Conservation (phyloP, 2,329 filamentous ascomycete genomes). For the Biscogniauxia mediterranea region DNA sequence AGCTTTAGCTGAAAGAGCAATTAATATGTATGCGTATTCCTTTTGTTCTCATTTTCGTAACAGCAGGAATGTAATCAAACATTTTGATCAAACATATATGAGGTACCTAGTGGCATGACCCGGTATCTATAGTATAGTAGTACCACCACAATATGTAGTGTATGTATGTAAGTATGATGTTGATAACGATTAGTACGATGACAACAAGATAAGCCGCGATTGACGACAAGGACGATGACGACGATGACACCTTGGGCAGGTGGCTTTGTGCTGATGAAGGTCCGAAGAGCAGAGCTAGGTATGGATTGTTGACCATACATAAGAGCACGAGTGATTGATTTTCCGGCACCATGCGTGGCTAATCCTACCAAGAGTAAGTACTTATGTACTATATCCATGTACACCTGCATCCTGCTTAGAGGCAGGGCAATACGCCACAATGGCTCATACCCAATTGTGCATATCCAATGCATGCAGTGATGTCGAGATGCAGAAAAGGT, state of each 20-base stretch:
- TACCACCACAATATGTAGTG: too few species aligned
- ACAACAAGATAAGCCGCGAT: background rate
- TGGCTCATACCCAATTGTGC: background rate
- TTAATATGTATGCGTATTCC: background rate
- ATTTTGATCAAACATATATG: background rate
- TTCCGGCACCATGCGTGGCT: background rate
- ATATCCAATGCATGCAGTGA: slow-evolving; percentile 2
- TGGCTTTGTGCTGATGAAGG: background rate
- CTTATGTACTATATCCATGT: too few species aligned
- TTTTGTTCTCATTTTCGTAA: too few species aligned
- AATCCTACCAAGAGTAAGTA: background rate
- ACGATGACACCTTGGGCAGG: background rate
- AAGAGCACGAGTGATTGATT: too few species aligned
- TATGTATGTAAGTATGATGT: too few species aligned
- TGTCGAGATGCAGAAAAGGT: slow-evolving; percentile 1
- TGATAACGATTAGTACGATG: background rate
- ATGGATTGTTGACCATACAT: background rate
- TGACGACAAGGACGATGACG: background rate
- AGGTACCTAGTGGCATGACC: background rate
- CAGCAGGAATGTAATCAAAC: background rate
- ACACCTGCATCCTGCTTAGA: too few species aligned
- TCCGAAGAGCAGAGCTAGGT: background rate
- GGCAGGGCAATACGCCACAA: background rate
- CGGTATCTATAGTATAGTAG: background rate
- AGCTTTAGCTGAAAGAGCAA: background rate